Evolutionary conservation across 768 basidiomycete species (phyloP).

Genomic region (Boletales sp.): DNA sequence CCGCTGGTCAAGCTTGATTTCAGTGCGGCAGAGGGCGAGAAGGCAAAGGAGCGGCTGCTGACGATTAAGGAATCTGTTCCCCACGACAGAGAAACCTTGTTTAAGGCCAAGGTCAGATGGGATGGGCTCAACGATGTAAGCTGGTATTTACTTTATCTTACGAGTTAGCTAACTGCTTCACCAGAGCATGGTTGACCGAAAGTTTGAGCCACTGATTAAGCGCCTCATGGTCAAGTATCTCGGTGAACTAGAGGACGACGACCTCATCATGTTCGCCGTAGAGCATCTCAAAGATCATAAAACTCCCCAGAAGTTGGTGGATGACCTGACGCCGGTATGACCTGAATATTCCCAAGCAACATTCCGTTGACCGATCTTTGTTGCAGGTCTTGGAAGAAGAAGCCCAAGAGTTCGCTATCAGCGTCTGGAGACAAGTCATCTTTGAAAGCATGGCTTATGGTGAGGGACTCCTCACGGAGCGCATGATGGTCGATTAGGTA

Average conservation of each 20-base stretch:
- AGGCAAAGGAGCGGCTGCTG: slow-evolving; percentile 75
- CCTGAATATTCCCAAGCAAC: neutral
- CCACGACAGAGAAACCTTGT: slow-evolving; percentile 70
- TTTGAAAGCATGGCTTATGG: slow-evolving; percentile 94
- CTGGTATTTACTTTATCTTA: slow-evolving; percentile 1
- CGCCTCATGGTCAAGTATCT: slow-evolving; percentile 82
- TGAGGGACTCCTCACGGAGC: slow-evolving; percentile 84
- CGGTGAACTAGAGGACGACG: slow-evolving; percentile 90
- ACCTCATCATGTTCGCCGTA: slow-evolving; percentile 89
- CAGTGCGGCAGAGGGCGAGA: slow-evolving; percentile 76
- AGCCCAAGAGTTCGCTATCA: slow-evolving; percentile 70
- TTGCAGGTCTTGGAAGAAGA: slow-evolving; percentile 89
- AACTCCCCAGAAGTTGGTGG: slow-evolving; percentile 76
- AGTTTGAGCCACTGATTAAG: slow-evolving; percentile 82
- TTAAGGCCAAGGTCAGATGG: slow-evolving; percentile 88
- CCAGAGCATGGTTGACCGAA: slow-evolving; percentile 79
- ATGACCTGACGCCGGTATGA: slow-evolving; percentile 88
- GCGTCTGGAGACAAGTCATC: slow-evolving; percentile 88
- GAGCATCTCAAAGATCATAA: slow-evolving; percentile 94
- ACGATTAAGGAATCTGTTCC: slow-evolving; percentile 75
- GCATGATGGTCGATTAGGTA: slow-evolving; percentile 69
- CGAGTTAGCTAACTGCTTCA: slow-evolving; percentile 12
- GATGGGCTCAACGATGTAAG: slow-evolving; percentile 85
- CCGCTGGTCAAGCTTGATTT: slow-evolving; percentile 91
- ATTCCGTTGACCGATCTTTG: slow-evolving; percentile 1